Base-by-base conservation (phyloP, 768 basidiomycete species). In the Tubosaeta sp. region DNA sequence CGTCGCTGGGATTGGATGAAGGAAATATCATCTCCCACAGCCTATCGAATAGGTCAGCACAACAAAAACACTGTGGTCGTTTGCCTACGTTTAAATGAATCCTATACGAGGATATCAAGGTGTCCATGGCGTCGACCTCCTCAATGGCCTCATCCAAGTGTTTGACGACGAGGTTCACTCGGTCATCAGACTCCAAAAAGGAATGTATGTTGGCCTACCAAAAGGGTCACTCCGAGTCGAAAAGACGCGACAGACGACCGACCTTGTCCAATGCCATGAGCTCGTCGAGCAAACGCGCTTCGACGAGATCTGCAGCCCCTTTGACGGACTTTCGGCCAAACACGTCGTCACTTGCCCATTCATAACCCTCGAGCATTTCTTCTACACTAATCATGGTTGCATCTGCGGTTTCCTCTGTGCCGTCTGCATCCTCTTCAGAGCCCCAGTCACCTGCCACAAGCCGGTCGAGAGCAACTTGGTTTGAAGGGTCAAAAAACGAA, bases 341-440 rank as follows among this genome's bases (percentile, higher is more conserved):
- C n/a, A 86, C 74, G 64, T 86, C 85, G 50, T 87, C 88, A 55
- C 84, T 86, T 5, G 91, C 86, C 94, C 94, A 98, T 68, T 98
- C 97, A 62, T 97, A 97, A 0, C 97, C 95, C 62, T 99, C 97
- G 25, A 99, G 77, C 92, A 99, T 95, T 67, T 99, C 97, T 65
- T 99, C 97, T 2, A 99, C 93, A 68, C 84, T 97, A 6, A 86
- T 75, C 71, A 99, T 78, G 4, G 91, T 91, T 9, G 86, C 89
- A 57, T 91, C 86, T 11, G 82, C 78, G 51, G 80, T 83, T 59
- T 91, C 89, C 48, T 87, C 86, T 51, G 85, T 85, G 12, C 76
- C 81, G 16, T 72, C 71, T 14, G 80, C 79, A 9, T 71, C 73
- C 27, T 82, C 83, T 25, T 78, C 79, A 10, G 70, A 64, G 25